Evolutionary conservation across 2,329 filamentous ascomycete species (phyloP).

Genomic region (Cephalotrichum gorgonifer): DNA sequence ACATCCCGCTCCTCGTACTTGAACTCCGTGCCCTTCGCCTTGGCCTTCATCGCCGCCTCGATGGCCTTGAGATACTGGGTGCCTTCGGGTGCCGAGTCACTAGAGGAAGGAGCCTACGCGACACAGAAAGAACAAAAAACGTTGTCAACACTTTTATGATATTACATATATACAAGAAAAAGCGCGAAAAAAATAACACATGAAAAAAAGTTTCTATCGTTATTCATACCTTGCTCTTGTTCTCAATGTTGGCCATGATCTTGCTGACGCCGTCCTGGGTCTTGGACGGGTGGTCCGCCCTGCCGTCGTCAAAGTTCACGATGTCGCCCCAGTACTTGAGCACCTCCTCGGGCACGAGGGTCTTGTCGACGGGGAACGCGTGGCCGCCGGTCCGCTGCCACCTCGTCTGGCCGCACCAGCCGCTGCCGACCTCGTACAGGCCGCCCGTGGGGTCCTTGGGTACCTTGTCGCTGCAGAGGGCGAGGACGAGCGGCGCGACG

Average conservation of each 20-base stretch:
- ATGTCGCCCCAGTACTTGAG: slow-evolving; percentile 67
- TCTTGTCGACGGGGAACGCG: slow-evolving; percentile 80
- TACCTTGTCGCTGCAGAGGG: slow-evolving; percentile 76
- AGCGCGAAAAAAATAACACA: too few relatives aligned
- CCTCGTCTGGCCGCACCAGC: slow-evolving; percentile 83
- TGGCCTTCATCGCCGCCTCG: slow-evolving; percentile 60
- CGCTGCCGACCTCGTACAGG: slow-evolving; percentile 89
- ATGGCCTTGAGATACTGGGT: slow-evolving; percentile 63
- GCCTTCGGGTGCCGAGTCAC: slow-evolving; percentile 7
- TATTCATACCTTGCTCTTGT: slow-evolving; percentile 57
- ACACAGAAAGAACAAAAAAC: background rate
- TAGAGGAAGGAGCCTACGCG: background rate
- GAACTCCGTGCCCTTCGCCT: slow-evolving; percentile 65
- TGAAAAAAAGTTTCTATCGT: slow-evolving; percentile 2
- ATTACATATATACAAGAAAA: slow-evolving; percentile 2
- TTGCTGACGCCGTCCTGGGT: slow-evolving; percentile 67
- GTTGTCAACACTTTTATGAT: background rate
- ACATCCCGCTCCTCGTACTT: slow-evolving; percentile 77
- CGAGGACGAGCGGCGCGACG: slow-evolving; percentile 84
- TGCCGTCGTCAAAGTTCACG: slow-evolving; percentile 75
- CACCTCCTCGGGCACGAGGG: slow-evolving; percentile 77
- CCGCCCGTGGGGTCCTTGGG: slow-evolving; percentile 75
- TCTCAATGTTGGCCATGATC: slow-evolving; percentile 72
- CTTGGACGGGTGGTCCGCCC: slow-evolving; percentile 78
- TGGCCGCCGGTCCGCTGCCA: slow-evolving; percentile 90